phyloP scores from a whole-genome alignment of 2,329 filamentous ascomycete species.

The Sclerotinia sclerotiorum region DNA sequence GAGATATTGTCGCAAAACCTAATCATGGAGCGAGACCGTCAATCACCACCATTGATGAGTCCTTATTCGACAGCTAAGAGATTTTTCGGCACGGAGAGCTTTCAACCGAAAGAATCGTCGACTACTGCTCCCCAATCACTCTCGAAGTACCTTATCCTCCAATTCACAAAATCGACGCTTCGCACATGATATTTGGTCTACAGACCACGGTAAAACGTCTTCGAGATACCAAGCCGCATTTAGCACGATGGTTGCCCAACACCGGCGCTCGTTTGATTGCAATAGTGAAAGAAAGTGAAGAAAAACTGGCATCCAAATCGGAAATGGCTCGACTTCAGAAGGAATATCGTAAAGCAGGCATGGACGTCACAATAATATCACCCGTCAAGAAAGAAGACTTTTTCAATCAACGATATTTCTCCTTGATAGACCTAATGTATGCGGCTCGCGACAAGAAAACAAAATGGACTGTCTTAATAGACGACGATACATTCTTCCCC shows the following conservation, averaged over 20 bases:
- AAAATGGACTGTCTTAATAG: constrained; percentile 37
- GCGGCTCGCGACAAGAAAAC: constrained; percentile 43
- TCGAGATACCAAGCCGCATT: constrained; percentile 37
- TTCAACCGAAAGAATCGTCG: constrained; percentile 28
- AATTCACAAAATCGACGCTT: constrained; percentile 45
- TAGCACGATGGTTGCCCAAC: constrained; percentile 39
- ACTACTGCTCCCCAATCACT: constrained; percentile 34
- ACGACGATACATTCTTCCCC: constrained; percentile 42
- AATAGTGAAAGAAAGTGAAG: constrained; percentile 39
- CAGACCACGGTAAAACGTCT: constrained; percentile 38
- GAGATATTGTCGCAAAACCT: constrained; percentile 35
- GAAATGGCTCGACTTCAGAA: constrained; percentile 36
- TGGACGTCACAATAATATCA: constrained; percentile 36
- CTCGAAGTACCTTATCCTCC: constrained; percentile 33
- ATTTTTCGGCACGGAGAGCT: constrained; percentile 30
- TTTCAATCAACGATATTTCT: constrained; percentile 46
- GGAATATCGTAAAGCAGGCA: constrained; percentile 33
- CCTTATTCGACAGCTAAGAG: constrained; percentile 34
- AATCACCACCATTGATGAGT: constrained; percentile 34
- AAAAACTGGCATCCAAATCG: constrained; percentile 30
- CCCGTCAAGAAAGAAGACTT: constrained; percentile 33
- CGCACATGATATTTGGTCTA: constrained; percentile 52
- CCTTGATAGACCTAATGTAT: constrained; percentile 46
- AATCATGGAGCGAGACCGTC: constrained; percentile 28
- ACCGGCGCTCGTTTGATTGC: constrained; percentile 37